Percentiles rank a stretch among this genome's conserved stretches.
phyloP scores from a whole-genome alignment of 2,329 filamentous ascomycete genomes.

The Capronia epimyces region DNA sequence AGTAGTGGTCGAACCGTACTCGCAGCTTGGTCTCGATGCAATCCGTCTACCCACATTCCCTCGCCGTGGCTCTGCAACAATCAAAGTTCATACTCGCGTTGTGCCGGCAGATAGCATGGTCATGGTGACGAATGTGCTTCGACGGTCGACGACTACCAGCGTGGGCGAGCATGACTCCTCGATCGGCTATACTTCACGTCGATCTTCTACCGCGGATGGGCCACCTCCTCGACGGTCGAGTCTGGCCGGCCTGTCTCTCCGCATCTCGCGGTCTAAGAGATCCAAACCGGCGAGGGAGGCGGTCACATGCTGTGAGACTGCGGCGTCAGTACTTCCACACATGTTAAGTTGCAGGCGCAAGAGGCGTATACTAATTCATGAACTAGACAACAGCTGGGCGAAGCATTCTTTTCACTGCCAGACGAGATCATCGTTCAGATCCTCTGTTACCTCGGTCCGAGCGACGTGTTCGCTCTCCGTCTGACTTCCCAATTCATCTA shows the following conservation, averaged over 20 bases:
- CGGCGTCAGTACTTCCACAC: constrained; percentile 11
- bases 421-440: constrained; percentile 21
- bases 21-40: not conserved
- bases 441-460: constrained; percentile 15
- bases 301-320: constrained; percentile 1
- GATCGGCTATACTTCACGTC: constrained; percentile 17
- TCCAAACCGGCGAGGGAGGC: constrained; percentile 1
- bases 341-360: not conserved
- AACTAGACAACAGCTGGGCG: constrained; percentile 17
- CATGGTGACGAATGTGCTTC: constrained; percentile 9
- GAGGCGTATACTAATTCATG: not conserved
- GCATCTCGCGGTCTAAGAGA: constrained; percentile 17
- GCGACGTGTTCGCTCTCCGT: constrained; percentile 17
- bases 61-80: not conserved
- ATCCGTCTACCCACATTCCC: not conserved
- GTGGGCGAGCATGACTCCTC: constrained; percentile 11
- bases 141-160: constrained; percentile 10
- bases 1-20: not conserved
- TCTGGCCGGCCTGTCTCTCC: constrained; percentile 13
- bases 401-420: constrained; percentile 19
- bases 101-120: not conserved
- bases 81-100: not conserved
- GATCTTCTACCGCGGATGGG: constrained; percentile 10
- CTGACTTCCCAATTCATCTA: constrained; percentile 13
- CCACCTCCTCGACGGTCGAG: constrained; percentile 14